These are phyloP conservation scores for Fusarium ambrosium DNA, from an alignment of 2,329 filamentous ascomycete species.

Conservation along the genomic window DNA sequence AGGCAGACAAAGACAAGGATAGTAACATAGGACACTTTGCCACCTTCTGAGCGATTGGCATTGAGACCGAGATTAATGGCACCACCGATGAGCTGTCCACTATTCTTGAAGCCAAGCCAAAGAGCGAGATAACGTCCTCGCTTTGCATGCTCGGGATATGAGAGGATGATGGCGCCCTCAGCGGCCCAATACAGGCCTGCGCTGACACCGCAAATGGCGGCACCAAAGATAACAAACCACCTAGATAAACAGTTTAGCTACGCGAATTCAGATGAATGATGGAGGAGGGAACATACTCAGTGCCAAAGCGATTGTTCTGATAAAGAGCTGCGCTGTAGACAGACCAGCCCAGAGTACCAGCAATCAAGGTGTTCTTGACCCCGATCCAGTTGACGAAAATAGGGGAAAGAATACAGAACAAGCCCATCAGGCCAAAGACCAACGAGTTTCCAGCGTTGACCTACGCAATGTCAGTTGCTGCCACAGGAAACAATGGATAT, in stretches of 20 bases:
- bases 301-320: background rate
- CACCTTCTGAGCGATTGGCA: background rate
- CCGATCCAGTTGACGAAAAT: background rate
- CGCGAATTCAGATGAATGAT: background rate
- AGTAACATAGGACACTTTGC: background rate
- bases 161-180: background rate
- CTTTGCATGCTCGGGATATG: background rate
- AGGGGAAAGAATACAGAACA: background rate
- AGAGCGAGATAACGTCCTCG: background rate
- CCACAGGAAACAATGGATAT: background rate
- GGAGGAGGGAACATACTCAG: background rate
- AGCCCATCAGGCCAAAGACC: background rate
- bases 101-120: background rate
- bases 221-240: background rate
- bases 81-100: background rate
- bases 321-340: background rate
- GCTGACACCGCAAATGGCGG: background rate
- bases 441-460: background rate
- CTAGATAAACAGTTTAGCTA: background rate
- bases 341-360: background rate
- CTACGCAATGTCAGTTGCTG: background rate
- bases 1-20: background rate
- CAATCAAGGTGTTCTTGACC: background rate
- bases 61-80: background rate
- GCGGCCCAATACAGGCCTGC: background rate